These are phyloP conservation scores for Begonia loranthoides DNA, from an alignment of 306 rosid species.

Conservation along the genomic window DNA sequence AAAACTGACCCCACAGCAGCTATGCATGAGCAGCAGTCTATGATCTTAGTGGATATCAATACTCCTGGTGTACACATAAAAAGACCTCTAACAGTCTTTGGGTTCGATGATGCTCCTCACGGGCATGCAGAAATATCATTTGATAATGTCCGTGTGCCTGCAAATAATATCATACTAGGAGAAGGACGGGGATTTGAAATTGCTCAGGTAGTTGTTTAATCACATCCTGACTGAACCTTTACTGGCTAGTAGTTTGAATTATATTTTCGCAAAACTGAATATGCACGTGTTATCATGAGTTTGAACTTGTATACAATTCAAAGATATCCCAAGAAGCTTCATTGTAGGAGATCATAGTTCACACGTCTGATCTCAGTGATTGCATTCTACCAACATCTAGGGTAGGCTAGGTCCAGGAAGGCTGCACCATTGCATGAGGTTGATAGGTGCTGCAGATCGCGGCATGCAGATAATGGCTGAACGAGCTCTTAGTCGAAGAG, in stretches of 20 bases:
- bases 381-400: conserved; percentile 22
- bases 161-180: conserved; percentile 64
- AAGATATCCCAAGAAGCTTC: no score
- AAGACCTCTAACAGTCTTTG: conserved; percentile 84
- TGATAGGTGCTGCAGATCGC: conserved; percentile 87
- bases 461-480: conserved; percentile 77
- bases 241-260: no score
- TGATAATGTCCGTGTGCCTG: conserved; percentile 71
- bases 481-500: conserved; percentile 77
- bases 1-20: conserved; percentile 80
- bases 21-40: conserved; percentile 83
- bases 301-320: no score
- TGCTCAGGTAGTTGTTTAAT: conserved; percentile 57
- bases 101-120: conserved; percentile 98
- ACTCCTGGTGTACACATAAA: conserved; percentile 74
- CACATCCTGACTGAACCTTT: conserved; percentile 3
- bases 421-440: conserved; percentile 97
- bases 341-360: no score
- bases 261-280: no score
- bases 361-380: no score
- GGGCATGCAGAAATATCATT: conserved; percentile 88
- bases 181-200: conserved; percentile 99
- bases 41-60: conserved; percentile 76
- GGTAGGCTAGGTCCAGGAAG: conserved; percentile 99
- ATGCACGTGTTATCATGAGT: no score